phyloP scores from a whole-genome alignment of 805 yeast species.

The Starmerella bombicola region DNA sequence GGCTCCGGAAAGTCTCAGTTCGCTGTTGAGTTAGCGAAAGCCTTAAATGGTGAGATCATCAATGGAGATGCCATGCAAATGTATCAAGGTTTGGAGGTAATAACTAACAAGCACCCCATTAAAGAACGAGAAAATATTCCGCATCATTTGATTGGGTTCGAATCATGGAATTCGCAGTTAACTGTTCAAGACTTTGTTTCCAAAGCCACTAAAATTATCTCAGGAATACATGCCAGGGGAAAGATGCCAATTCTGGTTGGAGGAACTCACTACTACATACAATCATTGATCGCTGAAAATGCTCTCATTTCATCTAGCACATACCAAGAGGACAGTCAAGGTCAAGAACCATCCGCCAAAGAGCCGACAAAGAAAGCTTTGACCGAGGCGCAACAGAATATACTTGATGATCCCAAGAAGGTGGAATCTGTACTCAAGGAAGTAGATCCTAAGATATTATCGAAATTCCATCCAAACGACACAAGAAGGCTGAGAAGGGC shows the following conservation, averaged over 20 bases:
- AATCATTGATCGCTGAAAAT: conserved; percentile 59
- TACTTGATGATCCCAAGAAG: conserved; percentile 14
- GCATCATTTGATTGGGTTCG: conserved; percentile 83
- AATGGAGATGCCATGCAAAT: conserved; percentile 98
- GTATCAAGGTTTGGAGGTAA: conserved; percentile 56
- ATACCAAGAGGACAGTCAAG: background rate
- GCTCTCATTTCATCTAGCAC: conserved; percentile 37
- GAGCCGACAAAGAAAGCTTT: background rate
- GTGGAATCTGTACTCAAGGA: conserved; percentile 37
- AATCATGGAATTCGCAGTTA: conserved; percentile 55
- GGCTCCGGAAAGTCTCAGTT: conserved; percentile 93
- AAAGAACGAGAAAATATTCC: conserved; percentile 59
- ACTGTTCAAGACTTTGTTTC: conserved; percentile 62
- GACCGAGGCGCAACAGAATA: conserved; percentile 4
- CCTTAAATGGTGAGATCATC: conserved; percentile 73
- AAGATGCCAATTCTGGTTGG: conserved; percentile 85
- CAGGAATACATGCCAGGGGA: conserved; percentile 50
- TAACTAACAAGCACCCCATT: conserved; percentile 87
- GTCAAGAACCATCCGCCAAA: background rate
- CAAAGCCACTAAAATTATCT: conserved; percentile 50
- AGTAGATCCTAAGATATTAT: conserved; percentile 60
- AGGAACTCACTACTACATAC: conserved; percentile 90
- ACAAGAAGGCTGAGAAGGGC: conserved; percentile 66
- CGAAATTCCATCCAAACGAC: conserved; percentile 87
- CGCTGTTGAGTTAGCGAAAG: conserved; percentile 64